A percentile compares a stretch with the other conserved stretches of the same genome.
These are phyloP conservation scores for Ceratocystis harringtonii DNA, from an alignment of 2,329 filamentous ascomycete species.

Conservation along the genomic window DNA sequence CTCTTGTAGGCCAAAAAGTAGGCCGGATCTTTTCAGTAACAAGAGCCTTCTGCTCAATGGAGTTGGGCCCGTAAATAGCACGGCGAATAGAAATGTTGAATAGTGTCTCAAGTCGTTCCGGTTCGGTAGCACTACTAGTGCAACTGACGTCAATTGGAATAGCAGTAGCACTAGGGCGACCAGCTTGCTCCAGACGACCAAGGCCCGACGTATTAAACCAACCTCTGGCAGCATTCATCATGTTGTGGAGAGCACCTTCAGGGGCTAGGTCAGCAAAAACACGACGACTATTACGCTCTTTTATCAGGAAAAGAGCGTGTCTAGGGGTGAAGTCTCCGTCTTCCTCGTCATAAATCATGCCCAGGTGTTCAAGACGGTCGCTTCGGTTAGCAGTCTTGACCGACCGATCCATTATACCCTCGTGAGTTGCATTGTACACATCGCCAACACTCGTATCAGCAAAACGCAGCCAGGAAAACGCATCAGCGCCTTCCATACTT, in stretches of 20 bases:
- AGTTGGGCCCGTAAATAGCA: conserved; percentile 52
- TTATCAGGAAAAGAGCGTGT: conserved; percentile 71
- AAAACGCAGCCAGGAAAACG: conserved; percentile 86
- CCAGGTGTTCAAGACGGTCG: conserved; percentile 50
- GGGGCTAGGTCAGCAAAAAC: conserved; percentile 53
- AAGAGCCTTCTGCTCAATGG: conserved; percentile 55
- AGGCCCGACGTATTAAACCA: conserved; percentile 57
- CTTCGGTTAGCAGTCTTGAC: conserved; percentile 40
- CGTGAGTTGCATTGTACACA: conserved; percentile 51
- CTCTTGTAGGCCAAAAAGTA: conserved; percentile 44
- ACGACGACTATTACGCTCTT: conserved; percentile 49
- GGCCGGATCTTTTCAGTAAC: conserved; percentile 58
- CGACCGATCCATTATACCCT: conserved; percentile 60
- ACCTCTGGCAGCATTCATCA: conserved; percentile 63
- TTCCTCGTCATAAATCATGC: conserved; percentile 57
- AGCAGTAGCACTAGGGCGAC: conserved; percentile 61
- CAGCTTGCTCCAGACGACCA: conserved; percentile 64
- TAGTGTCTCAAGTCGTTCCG: conserved; percentile 37
- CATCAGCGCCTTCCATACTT: conserved; percentile 43
- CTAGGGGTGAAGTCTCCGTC: conserved; percentile 51
- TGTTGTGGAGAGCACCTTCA: conserved; percentile 55
- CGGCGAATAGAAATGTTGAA: conserved; percentile 69
- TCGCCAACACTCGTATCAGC: conserved; percentile 62
- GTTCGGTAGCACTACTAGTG: conserved; percentile 46
- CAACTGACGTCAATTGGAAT: conserved; percentile 73